Percentiles rank a stretch among this genome's conserved stretches.
Evolutionary conservation across 306 rosid species (phyloP).

Genomic region (Luffa aegyptiaca): DNA sequence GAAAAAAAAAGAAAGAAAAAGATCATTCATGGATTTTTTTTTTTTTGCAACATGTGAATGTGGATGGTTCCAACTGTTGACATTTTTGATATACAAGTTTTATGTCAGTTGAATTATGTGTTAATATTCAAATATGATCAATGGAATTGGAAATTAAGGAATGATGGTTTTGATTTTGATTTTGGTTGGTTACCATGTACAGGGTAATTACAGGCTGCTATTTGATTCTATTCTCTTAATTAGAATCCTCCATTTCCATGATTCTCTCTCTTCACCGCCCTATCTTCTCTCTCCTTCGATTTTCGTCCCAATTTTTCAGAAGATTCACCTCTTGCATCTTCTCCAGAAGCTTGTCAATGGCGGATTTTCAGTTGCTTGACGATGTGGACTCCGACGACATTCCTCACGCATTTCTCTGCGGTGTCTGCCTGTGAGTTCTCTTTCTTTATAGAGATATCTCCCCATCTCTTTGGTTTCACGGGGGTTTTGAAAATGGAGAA

Average conservation of each 20-base stretch:
- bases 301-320: not conserved
- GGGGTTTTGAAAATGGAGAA: not conserved
- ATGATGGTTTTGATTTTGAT: not conserved
- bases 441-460: not conserved
- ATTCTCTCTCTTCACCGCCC: not conserved
- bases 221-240: not conserved
- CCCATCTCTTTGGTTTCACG: not conserved
- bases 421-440: constrained; percentile 60
- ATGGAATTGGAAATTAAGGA: not conserved
- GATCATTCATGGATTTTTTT: too few species aligned
- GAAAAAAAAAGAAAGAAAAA: too few species aligned
- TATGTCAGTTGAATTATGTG: too few species aligned
- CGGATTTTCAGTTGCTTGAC: constrained; percentile 4
- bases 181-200: not conserved
- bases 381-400: constrained; percentile 27
- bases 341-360: constrained; percentile 10
- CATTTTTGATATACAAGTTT: too few species aligned
- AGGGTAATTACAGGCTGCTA: not conserved
- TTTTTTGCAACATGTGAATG: too few species aligned
- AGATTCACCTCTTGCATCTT: not conserved
- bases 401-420: constrained; percentile 52
- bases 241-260: not conserved
- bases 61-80: too few species aligned
- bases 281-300: not conserved
- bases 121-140: too few species aligned